Evolutionary conservation across 148 eudicot genomes (phyloP).

Genomic region (Dysphania ambrosioides): DNA sequence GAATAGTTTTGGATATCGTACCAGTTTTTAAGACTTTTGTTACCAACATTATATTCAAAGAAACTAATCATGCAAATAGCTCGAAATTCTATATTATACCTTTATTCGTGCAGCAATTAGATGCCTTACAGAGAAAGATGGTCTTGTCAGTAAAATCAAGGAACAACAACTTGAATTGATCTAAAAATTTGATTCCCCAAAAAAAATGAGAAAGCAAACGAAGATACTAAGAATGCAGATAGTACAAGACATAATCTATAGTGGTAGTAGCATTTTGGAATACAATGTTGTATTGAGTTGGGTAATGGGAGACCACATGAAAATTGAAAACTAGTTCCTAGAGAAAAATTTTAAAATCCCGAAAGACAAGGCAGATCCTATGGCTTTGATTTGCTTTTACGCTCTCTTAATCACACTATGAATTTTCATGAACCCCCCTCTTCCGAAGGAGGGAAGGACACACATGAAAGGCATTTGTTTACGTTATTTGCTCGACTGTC

Average conservation of each 20-base stretch:
- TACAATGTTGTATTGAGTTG: not conserved
- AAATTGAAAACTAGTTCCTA: slow-evolving; percentile 12
- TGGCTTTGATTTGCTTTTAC: slow-evolving; percentile 21
- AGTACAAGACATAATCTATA: slow-evolving; percentile 14
- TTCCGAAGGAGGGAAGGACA: not conserved
- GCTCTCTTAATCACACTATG: not conserved
- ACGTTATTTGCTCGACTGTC: slow-evolving; percentile 22
- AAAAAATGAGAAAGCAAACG: not conserved
- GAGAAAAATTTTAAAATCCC: slow-evolving; percentile 16
- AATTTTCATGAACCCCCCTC: slow-evolving; percentile 16
- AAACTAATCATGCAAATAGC: too few relatives aligned
- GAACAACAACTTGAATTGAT: not conserved
- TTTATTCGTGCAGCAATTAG: not conserved
- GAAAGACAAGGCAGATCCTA: slow-evolving; percentile 38
- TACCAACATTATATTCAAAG: too few relatives aligned
- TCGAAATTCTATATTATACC: too few relatives aligned
- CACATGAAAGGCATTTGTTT: slow-evolving; percentile 4
- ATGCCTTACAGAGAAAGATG: too few relatives aligned
- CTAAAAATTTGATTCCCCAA: not conserved
- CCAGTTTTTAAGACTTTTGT: too few relatives aligned
- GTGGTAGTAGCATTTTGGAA: not conserved
- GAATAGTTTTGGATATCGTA: too few relatives aligned
- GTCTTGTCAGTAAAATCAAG: not conserved
- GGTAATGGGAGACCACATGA: slow-evolving; percentile 10
- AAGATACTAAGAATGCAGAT: not conserved